Base-by-base conservation (phyloP, 495 filamentous ascomycete species). In the Jackrogersella multiformis region DNA sequence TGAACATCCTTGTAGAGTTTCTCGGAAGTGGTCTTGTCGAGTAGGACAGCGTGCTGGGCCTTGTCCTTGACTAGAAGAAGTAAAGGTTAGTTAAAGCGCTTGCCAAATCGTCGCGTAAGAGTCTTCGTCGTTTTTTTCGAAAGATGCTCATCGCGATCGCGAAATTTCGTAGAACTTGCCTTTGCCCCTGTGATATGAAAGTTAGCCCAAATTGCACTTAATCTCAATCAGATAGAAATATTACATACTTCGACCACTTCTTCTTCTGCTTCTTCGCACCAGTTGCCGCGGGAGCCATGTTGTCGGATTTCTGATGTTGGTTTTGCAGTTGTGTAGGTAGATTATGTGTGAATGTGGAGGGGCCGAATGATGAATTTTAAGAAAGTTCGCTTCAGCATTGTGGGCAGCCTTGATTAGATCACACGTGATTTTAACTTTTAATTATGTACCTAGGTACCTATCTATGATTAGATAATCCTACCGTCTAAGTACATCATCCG, bases 181-280 rank as follows among this genome's bases (percentile, higher is more conserved):
- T 69, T 70, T 73, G 67, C 73, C 73, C 73, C 73, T 75, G 36
- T 69, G 44, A 36, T 57, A 15, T 61, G 10, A 64, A 71, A 57
- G 72, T 67, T 65, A 71, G 74, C 56, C 10, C 57, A 55, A 64
- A 24, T 55, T 58, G 34, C 21, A 51, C 35, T 54, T 26, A 10
- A 36, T 23, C 8, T 39, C 9, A 44, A 41, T 44, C 20, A 23
- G 48, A 46, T 30, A 16, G 1, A 56, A 38, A 1, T 13, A 3
- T 8, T 49, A 73, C 73, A 16, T 73, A 96, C 92, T 97, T 99
- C 74, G 94, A 97, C 94, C 94, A 97, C 94, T 97, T 97, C 92
- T 98, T 98, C 92, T 97, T 97, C 80, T 94, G 92, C 86, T 96
- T 97, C 89, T 96, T 96, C 79, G 90, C 92, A 78, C 92, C 92